Base-by-base conservation (phyloP, 768 basidiomycete genomes). In the Chalciporus pseudorubinellus region DNA sequence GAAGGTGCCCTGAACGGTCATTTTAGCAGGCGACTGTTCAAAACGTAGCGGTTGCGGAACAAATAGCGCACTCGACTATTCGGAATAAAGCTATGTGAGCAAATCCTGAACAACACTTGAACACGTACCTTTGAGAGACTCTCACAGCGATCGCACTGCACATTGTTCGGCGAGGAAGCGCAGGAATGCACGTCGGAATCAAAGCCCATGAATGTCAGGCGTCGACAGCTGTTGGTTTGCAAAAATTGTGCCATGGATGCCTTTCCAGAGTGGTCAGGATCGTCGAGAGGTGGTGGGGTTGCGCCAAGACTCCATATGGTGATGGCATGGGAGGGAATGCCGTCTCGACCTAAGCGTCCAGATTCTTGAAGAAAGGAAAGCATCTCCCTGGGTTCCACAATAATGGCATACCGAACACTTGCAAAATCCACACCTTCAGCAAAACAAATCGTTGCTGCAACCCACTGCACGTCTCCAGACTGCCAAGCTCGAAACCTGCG, bases 281-380 rank as follows among this genome's bases (percentile, higher is more conserved):
- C 44, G 1, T 39, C 20, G 3, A 24, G 2, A 18, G 29, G n/a
- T 1, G 55, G 19, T 1, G 9, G 21, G 0, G 0, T 7, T 0
- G 40, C 50, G 0, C n/a, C 0, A 1, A 10, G 8, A 21, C 50
- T 58, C 46, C 49, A 59, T 22, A 59, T 42, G 0, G 44, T 38
- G n/a, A 59, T 9, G 0, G 53, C 26, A 0, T 45, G 8, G 0
- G 46, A 59, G 1, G 6, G 14, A 4, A 21, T 1, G 0, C 57
- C 44, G 14, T 59, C 56, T 18, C 44, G 26, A 0, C 59, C 59
- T 6, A 59, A 53, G 4, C 16, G 47, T 0, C 59, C 50, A 5
- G 50, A 59, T 7, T 59, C 59, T 38, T 59, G 59, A 6, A 59
- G 57, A 38, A 59, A 52, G 0, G 20, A 49, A 0, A 59, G 29